Base-by-base conservation (phyloP, 2,329 filamentous ascomycete species). In the Fusarium sp. region DNA sequence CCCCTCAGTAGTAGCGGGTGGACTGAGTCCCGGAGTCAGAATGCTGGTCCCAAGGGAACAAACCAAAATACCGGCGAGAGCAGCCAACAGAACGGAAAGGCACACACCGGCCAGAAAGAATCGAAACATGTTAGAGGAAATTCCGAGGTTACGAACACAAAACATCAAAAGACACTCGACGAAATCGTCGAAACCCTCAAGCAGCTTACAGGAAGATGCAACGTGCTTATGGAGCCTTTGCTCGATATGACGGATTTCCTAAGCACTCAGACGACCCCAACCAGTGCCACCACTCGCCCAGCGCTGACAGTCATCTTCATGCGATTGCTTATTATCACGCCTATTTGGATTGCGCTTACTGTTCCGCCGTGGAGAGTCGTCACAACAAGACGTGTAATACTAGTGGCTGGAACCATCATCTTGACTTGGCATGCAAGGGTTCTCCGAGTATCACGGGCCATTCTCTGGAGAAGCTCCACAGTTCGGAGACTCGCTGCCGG, bases 161-260 rank as follows among this genome's bases (percentile, higher is more conserved):
- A 91, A 64, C 93, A 96, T 75, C 93, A 97, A 76, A 98, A 98
- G 84, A 98, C 94, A 53, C 82, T 99, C 55, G 96, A 99, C 79
- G 96, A 99, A 82, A 99, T 99, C 66, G 92, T 99, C 60, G 95
- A 98, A 74, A 97, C 93, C 0, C 83, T 99, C 46, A 94, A 94
- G 79, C 90, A 94, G 71, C 93, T 99, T 73, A 98, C 95, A 1
- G 92, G 91, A 8, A 88, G 96, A 51, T 98, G 96, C 81, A 97
- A 98, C 79, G 91, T 97, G 55, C 84, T 99, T 20, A 86, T 98
- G 54, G 95, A 98, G 75, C 96, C 96, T 5, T 87, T 98, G 59
- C 85, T 97, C 46, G 90, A 92, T 70, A 86, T 98, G 79, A 98
- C 95, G 8, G 95, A 98, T 79, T 98, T 98, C 77, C 86, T 99